phyloP scores from a whole-genome alignment of 306 rosid genomes.

The Cajanus cajan region DNA sequence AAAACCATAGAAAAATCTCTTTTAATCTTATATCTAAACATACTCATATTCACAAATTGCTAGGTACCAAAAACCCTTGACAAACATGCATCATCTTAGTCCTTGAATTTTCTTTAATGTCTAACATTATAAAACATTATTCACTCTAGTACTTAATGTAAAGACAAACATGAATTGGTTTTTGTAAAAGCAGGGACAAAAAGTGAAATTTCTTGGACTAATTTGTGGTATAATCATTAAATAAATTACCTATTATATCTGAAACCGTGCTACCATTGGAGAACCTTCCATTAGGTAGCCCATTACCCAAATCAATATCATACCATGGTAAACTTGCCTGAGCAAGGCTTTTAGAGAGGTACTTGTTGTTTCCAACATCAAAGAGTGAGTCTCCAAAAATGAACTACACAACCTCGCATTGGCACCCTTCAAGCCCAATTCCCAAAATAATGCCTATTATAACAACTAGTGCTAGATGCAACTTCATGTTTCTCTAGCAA shows the following conservation, averaged over 20 bases:
- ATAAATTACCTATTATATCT: constrained; percentile 70
- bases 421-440: constrained; percentile 42
- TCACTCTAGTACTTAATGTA: no score
- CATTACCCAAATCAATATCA: constrained; percentile 87
- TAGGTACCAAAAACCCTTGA: no score
- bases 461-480: constrained; percentile 21
- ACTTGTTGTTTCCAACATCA: constrained; percentile 72
- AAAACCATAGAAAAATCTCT: no score
- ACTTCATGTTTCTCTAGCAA: constrained; percentile 41
- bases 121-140: background rate
- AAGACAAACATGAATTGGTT: background rate
- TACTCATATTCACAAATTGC: no score
- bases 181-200: background rate
- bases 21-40: no score
- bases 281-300: constrained; percentile 94
- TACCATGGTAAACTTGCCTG: constrained; percentile 88
- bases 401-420: constrained; percentile 78
- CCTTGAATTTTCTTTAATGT: background rate
- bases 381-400: constrained; percentile 94
- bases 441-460: constrained; percentile 21
- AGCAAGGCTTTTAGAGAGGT: constrained; percentile 72
- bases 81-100: background rate
- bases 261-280: constrained; percentile 89
- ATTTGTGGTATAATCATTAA: background rate
- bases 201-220: background rate